A percentile compares a stretch with the other conserved stretches of the same genome.
phyloP scores from a whole-genome alignment of 2,329 filamentous ascomycete genomes.

The Plectosphaerella plurivora region DNA sequence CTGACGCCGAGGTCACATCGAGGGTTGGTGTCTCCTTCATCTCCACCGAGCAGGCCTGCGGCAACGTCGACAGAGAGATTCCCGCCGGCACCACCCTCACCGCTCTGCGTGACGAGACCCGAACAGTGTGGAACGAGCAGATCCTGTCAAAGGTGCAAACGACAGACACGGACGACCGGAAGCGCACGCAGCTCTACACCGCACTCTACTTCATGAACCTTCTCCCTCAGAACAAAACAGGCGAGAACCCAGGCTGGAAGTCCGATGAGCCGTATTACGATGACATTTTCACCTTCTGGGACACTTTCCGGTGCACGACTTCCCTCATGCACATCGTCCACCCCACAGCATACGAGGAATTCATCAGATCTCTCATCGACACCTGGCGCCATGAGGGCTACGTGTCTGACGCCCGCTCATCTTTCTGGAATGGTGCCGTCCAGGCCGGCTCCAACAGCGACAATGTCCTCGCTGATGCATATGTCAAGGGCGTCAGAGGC shows the following conservation, averaged over 20 bases:
- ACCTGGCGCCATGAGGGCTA: slow-evolving; percentile 63
- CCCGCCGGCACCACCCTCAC: slow-evolving; percentile 35
- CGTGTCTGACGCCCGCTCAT: slow-evolving; percentile 62
- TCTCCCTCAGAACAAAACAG: slow-evolving; percentile 65
- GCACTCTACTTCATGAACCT: slow-evolving; percentile 67
- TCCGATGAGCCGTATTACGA: slow-evolving; percentile 66
- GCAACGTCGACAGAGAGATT: slow-evolving; percentile 53
- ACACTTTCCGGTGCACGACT: slow-evolving; percentile 59
- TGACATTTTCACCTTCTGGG: slow-evolving; percentile 69
- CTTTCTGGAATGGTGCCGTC: slow-evolving; percentile 63
- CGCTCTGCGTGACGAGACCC: slow-evolving; percentile 40
- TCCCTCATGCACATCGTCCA: slow-evolving; percentile 62
- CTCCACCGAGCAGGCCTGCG: slow-evolving; percentile 56
- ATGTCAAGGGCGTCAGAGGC: slow-evolving; percentile 61
- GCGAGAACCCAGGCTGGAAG: slow-evolving; percentile 64
- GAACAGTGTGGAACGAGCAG: slow-evolving; percentile 53
- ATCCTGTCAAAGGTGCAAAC: slow-evolving; percentile 62
- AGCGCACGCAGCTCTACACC: slow-evolving; percentile 59
- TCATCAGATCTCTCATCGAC: slow-evolving; percentile 63
- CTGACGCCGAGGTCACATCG: slow-evolving; percentile 41
- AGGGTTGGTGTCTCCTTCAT: slow-evolving; percentile 66
- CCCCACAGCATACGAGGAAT: slow-evolving; percentile 58
- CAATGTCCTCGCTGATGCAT: slow-evolving; percentile 69
- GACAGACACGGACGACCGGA: slow-evolving; percentile 47
- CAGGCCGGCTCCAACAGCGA: slow-evolving; percentile 69